Percentiles rank a stretch among this genome's conserved stretches.
Conservation (phyloP, 129 eudicot species). For the Centaurea solstitialis region DNA sequence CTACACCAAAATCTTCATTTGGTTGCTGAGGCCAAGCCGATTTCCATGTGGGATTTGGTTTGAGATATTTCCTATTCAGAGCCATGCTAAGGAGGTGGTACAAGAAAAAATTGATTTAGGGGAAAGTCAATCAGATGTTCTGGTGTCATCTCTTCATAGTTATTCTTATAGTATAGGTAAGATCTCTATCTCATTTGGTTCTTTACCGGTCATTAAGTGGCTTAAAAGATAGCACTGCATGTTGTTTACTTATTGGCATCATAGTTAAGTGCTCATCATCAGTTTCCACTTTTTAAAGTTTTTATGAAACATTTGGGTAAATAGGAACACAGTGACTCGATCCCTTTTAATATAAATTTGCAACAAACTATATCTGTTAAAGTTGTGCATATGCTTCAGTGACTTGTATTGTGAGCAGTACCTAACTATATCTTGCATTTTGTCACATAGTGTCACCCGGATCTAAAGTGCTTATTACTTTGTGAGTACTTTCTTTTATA, state of each 20-base stretch:
- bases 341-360: neutral
- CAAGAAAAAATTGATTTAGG: constrained; percentile 17
- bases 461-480: too few relatives aligned
- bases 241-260: neutral
- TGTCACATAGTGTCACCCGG: too few relatives aligned
- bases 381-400: neutral
- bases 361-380: neutral
- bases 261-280: neutral
- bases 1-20: constrained; percentile 61
- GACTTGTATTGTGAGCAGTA: too few relatives aligned
- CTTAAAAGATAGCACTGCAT: neutral
- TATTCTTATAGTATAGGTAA: constrained; percentile 61
- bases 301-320: neutral
- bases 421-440: too few relatives aligned
- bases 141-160: constrained; percentile 71
- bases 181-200: constrained; percentile 10
- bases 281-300: too few relatives aligned
- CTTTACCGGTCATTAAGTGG: neutral
- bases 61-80: constrained; percentile 44
- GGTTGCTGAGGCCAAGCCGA: constrained; percentile 70
- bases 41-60: constrained; percentile 93
- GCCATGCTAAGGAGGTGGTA: constrained; percentile 25
- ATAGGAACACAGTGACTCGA: neutral
- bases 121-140: constrained; percentile 31
- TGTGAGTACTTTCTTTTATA: too few relatives aligned